These are phyloP conservation scores for Anisodus tanguticus DNA, from an alignment of 257 asterid species.

Conservation along the genomic window DNA sequence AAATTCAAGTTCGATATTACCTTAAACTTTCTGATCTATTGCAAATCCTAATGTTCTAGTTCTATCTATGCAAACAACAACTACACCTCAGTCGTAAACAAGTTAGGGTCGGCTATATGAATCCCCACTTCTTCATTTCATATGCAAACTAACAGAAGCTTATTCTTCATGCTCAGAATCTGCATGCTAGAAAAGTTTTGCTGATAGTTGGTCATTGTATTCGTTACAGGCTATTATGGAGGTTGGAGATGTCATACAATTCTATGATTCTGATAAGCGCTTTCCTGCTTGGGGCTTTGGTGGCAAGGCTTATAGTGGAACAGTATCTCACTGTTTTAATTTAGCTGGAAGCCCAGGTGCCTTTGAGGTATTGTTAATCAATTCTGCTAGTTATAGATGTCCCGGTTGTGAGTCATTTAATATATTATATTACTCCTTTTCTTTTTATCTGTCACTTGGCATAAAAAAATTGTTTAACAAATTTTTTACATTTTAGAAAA, in stretches of 20 bases:
- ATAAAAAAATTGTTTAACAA: background rate
- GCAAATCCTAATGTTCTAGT: background rate
- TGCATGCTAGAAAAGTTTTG: constrained; percentile 20
- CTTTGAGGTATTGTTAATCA: constrained; percentile 50
- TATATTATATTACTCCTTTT: background rate
- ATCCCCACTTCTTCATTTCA: background rate
- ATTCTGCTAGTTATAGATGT: background rate
- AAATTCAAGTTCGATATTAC: background rate
- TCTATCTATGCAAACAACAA: constrained; percentile 21
- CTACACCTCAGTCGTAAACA: background rate
- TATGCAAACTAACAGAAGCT: background rate
- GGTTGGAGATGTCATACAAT: constrained; percentile 84
- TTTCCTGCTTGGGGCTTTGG: constrained; percentile 96
- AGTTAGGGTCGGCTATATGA: background rate
- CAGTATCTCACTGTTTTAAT: constrained; percentile 77
- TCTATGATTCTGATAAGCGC: constrained; percentile 75
- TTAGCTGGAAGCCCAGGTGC: constrained; percentile 61
- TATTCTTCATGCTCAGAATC: constrained; percentile 5
- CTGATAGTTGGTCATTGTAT: constrained; percentile 3
- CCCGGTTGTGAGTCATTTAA: background rate
- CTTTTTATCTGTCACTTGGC: constrained; percentile 4
- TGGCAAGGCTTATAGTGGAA: constrained; percentile 50
- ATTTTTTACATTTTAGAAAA: background rate
- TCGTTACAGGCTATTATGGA: constrained; percentile 71
- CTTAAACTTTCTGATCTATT: background rate